phyloP scores from a whole-genome alignment of 164 flowering plant genomes.

The Kalanchoe fedtschenkoi region DNA sequence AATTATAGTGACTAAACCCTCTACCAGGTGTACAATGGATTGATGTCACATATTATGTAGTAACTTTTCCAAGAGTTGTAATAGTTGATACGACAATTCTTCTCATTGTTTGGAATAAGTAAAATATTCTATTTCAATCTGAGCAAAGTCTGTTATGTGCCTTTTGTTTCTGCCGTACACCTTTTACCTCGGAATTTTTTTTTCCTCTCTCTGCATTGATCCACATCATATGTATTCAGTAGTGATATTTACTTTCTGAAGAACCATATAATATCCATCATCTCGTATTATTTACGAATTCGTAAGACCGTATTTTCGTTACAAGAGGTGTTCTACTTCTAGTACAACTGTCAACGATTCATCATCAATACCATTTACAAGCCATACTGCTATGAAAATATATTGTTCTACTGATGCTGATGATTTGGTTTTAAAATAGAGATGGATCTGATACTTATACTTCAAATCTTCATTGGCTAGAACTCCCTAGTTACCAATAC shows the following conservation, averaged over 20 bases:
- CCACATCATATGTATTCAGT: background rate
- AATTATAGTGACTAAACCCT: background rate
- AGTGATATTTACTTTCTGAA: background rate
- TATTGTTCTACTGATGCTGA: background rate
- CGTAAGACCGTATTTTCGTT: background rate
- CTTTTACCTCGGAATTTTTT: too few species aligned
- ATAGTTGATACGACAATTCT: too few species aligned
- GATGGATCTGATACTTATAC: background rate
- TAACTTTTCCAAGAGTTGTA: too few species aligned
- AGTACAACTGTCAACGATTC: too few species aligned
- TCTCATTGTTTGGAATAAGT: too few species aligned
- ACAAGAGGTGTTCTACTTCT: too few species aligned
- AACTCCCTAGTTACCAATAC: background rate
- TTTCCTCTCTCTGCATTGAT: too few species aligned
- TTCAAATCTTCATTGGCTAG: background rate
- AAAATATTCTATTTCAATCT: too few species aligned
- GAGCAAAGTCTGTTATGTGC: too few species aligned
- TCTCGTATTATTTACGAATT: background rate
- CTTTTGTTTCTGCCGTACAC: too few species aligned
- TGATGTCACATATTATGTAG: background rate
- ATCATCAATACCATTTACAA: too few species aligned
- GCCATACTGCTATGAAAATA: too few species aligned
- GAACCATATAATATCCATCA: background rate
- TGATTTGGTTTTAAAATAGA: background rate
- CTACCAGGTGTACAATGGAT: background rate